Conservation (phyloP, 1,284 basidiomycete species). For the Tilletia walkeri region DNA sequence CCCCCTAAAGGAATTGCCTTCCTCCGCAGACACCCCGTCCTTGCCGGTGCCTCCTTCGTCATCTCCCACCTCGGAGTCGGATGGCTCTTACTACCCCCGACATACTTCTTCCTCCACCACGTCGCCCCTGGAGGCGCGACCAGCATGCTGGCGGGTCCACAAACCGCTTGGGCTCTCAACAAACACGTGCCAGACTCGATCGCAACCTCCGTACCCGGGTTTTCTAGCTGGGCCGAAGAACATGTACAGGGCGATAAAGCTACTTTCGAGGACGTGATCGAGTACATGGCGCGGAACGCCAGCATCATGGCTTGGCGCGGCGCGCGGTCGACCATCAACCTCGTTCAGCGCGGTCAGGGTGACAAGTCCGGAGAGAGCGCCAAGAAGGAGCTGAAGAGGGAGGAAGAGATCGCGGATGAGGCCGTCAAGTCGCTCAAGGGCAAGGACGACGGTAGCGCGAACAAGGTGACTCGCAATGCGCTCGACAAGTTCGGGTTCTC, state of each 20-base stretch:
- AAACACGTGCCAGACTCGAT: neutral
- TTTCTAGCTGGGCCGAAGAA: neutral
- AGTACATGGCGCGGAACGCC: constrained; percentile 3
- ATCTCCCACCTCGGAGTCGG: neutral
- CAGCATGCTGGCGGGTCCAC: neutral
- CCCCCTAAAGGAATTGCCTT: neutral
- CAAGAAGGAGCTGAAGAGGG: neutral
- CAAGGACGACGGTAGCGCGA: neutral
- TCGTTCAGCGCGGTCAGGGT: neutral
- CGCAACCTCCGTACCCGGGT: neutral
- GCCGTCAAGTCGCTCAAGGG: constrained; percentile 7
- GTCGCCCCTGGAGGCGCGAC: neutral
- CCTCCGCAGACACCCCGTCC: constrained; percentile 7
- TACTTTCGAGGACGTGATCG: constrained; percentile 12
- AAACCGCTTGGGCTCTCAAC: constrained; percentile 1
- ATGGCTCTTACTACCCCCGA: constrained; percentile 4
- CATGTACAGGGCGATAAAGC: neutral
- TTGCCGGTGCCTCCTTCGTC: neutral
- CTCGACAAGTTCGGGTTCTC: constrained; percentile 14
- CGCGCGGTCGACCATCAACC: constrained; percentile 2
- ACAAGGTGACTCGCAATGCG: constrained; percentile 1
- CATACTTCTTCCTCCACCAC: constrained; percentile 7
- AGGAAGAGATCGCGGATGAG: constrained; percentile 16
- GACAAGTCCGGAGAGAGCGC: neutral
- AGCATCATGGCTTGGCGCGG: constrained; percentile 10